Evolutionary conservation across 2,329 filamentous ascomycete genomes (phyloP), one percentile per base, ranked within the genome.

Genomic region (Penicillium janthinellum): DNA sequence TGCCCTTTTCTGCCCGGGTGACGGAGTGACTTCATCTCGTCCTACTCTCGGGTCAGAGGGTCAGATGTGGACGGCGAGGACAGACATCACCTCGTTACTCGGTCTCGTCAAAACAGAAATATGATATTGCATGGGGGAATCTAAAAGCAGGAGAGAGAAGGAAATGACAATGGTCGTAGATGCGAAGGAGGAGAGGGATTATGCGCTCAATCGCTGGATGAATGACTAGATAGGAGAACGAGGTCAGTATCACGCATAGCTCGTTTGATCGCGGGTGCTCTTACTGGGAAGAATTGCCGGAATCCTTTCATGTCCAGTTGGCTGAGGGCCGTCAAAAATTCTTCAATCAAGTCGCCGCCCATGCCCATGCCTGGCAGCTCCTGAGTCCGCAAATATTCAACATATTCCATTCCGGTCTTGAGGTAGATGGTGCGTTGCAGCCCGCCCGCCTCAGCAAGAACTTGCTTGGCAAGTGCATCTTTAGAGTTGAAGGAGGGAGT

Each of bases 341-440:
- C 80, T 51, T 79, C 76, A 56, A 82, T 77, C 56, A 81, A 73
- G 42, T 77, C 75, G 14, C 67, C 67, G 20, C 76, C 77, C 79
- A 82, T 81, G 41, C 80, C 80, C 75, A 82, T 77, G 11, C 75
- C 75, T 25, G 78, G 78, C 51, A 82, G 62, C 63, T 82, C 80
- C 25, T 74, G 75, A 48, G 71, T 71, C 28, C 79, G 74, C 38
- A 82, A 71, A 66, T 79, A 82, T 38, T 77, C 73, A 25, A 94
- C 83, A 73, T 96, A 98, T 57, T 86, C 83, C 54, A 90, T 86
- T 28, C 95, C 95, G 12, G 91, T 94, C 80, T 98, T 98, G 67
- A 86, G 84, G 73, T 97, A 94, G 63, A 99, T 95, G 38, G 86
- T 89, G 77, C 95, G 92, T 77, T 99, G 92, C 60, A 99, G 79